Evolutionary conservation across 306 rosid genomes (phyloP), one percentile per base, ranked within the genome.

Genomic region (Cucumis melo): DNA sequence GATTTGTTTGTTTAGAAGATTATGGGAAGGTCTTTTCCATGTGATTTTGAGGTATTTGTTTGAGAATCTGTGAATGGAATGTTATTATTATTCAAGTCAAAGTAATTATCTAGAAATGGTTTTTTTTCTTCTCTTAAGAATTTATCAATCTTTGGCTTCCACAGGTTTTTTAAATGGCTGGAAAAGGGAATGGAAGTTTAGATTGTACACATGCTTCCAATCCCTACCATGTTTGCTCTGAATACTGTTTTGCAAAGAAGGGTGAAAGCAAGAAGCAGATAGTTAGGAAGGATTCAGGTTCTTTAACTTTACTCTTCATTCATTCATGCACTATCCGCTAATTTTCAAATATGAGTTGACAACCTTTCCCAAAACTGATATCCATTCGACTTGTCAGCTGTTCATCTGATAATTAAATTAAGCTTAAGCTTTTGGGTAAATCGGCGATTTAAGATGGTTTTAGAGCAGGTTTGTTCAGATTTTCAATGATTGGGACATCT

Each of bases 191-290:
- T n/a, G 95, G 82, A 61, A 91, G 88, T 85, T 91, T 87, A 5
- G 91, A 92, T 84, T 94, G 97, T 84, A 81, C 91, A 78, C 88
- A 94, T 81, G 93, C 93, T 8, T 78, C 89, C 24, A 94, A 89
- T 77, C 97, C 93, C 16, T 90, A 73, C 82, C 97, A 94, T 66
- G 97, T 89, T 63, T 94, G 99, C 73, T 86, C 84, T 59, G 96
- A 94, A 75, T 90, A 80, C 83, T 94, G 97, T 83, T 89, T 88
- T 72, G 81, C 80, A 80, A 80, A 90, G n/a, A 94, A 89, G 0
- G 91, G 95, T 59, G 95, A 86, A 84, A 64, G 86, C 67, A 92
- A 86, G 87, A 55, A 84, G 76, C 83, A 81, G 85, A 73, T 12
- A 12, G 58, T 19, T 70, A 70, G 75, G 44, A 70, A 46, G 39